phyloP scores from a whole-genome alignment of 768 basidiomycete species.

The Pisolithus microcarpus region DNA sequence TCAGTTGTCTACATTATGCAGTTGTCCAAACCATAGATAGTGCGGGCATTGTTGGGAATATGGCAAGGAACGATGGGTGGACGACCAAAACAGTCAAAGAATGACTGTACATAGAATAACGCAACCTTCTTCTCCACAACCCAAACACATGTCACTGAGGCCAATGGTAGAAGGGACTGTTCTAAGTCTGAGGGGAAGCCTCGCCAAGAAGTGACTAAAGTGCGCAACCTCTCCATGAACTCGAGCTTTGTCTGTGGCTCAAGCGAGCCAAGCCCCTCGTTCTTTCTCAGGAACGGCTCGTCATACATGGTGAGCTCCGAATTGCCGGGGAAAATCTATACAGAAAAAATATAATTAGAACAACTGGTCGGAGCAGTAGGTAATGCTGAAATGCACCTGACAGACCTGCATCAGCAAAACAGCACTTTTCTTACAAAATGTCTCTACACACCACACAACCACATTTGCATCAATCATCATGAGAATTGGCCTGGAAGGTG shows the following conservation, averaged over 20 bases:
- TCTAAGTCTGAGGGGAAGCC: neutral
- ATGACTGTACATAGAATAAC: neutral
- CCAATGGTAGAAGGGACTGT: neutral
- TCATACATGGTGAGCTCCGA: neutral
- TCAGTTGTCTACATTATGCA: no score
- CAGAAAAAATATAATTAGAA: neutral
- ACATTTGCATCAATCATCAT: no score
- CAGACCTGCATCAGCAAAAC: no score
- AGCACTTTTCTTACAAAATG: no score
- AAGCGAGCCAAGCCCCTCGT: neutral
- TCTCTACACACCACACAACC: no score
- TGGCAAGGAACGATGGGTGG: neutral
- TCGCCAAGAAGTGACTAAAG: neutral
- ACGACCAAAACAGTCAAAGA: slow-evolving; percentile 2
- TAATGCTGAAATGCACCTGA: neutral
- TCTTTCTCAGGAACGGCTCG: neutral
- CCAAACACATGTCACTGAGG: neutral
- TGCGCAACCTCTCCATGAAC: neutral
- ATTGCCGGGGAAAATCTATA: neutral
- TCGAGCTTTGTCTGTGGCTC: neutral
- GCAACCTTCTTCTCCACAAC: neutral
- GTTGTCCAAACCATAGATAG: no score
- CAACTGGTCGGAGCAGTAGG: no score
- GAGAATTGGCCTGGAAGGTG: no score
- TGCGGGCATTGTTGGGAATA: neutral